phyloP scores from a whole-genome alignment of 164 flowering plant genomes.

The Malania oleifera region DNA sequence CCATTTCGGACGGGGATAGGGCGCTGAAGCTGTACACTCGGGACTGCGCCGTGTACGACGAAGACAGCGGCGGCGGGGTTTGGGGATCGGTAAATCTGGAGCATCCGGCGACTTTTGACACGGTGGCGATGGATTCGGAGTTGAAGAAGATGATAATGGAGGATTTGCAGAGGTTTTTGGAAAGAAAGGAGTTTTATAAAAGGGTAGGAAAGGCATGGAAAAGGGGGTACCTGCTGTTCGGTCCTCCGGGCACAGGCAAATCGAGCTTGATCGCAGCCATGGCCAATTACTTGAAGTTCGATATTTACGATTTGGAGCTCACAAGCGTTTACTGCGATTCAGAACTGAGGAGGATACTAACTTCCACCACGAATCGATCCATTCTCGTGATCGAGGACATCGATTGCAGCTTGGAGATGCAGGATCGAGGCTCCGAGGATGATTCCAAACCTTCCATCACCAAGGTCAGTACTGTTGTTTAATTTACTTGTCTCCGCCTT shows the following conservation, averaged over 20 bases:
- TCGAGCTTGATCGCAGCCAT: constrained; percentile 10
- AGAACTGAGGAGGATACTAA: constrained; percentile 4
- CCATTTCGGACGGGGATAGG: neutral
- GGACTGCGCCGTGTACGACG: neutral
- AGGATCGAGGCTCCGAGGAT: too few species aligned
- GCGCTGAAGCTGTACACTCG: neutral
- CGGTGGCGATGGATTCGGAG: neutral
- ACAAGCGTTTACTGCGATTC: neutral
- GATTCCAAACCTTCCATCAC: too few species aligned
- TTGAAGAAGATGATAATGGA: constrained; percentile 7
- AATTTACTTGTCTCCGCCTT: too few species aligned
- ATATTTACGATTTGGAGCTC: constrained; percentile 13
- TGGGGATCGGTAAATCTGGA: constrained; percentile 15
- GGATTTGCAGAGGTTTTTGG: constrained; percentile 11
- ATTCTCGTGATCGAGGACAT: constrained; percentile 19
- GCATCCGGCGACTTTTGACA: constrained; percentile 19
- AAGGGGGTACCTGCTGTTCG: constrained; percentile 15
- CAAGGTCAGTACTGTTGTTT: too few species aligned
- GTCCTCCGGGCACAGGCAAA: constrained; percentile 11
- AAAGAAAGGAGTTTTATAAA: constrained; percentile 10
- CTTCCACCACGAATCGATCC: constrained; percentile 2
- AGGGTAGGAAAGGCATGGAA: constrained; percentile 9
- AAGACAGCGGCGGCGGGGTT: neutral
- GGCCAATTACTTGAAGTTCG: constrained; percentile 12
- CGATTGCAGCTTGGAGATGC: constrained; percentile 10